Conservation (phyloP, 169 alveolate genomes). For the Babesia gibsoni region DNA sequence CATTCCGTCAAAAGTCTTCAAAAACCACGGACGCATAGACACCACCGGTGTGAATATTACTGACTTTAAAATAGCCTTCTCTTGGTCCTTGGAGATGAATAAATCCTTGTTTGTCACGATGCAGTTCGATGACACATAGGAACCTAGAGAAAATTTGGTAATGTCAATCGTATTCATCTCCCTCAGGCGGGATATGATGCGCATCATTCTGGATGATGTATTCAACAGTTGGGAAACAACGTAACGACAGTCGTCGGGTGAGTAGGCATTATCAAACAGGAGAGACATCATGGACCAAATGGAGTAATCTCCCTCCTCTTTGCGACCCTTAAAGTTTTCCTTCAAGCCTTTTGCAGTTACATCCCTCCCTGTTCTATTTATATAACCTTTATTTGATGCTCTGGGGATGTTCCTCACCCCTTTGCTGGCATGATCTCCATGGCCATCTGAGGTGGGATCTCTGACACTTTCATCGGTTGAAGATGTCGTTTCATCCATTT, state of each 20-base stretch:
- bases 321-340: neutral
- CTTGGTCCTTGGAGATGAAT: neutral
- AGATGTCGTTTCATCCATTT: neutral
- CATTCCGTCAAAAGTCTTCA: neutral
- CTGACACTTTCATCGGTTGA: neutral
- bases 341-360: too few relatives aligned
- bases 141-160: neutral
- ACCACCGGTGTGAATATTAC: constrained; percentile 38
- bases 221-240: constrained; percentile 21
- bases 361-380: too few relatives aligned
- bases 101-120: constrained; percentile 3
- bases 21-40: constrained; percentile 13
- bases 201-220: constrained; percentile 21
- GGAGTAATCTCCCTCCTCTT: neutral
- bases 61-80: constrained; percentile 17
- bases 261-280: constrained; percentile 27
- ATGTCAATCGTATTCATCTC: constrained; percentile 24
- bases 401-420: too few relatives aligned
- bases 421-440: too few relatives aligned
- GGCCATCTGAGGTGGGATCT: neutral
- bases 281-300: constrained; percentile 40
- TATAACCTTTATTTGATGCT: too few relatives aligned
- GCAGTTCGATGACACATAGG: neutral
- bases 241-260: constrained; percentile 20
- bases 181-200: constrained; percentile 33